phyloP scores from a whole-genome alignment of 2,329 filamentous ascomycete genomes.

The Arthroderma uncinatum region DNA sequence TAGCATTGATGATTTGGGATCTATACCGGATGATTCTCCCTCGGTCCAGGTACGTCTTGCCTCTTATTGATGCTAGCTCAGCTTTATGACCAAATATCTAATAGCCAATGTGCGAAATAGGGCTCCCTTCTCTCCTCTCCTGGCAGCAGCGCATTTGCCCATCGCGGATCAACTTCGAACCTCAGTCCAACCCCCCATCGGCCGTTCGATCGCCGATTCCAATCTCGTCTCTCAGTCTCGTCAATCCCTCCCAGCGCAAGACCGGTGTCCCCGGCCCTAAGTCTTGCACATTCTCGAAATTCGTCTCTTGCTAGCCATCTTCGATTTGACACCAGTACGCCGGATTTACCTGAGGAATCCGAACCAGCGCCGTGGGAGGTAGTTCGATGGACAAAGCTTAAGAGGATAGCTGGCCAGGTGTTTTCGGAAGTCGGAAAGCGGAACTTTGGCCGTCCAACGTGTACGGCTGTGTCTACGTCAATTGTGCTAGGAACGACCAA shows the following conservation, averaged over 20 bases:
- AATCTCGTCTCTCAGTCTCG: constrained; percentile 62
- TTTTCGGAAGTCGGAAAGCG: constrained; percentile 88
- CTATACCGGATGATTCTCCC: constrained; percentile 71
- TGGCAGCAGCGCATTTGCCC: constrained; percentile 62
- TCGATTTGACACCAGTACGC: constrained; percentile 40
- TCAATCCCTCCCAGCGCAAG: constrained; percentile 52
- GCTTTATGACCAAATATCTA: constrained; percentile 3
- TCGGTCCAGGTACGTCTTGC: constrained; percentile 58
- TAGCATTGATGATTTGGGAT: constrained; percentile 53
- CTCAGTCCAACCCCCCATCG: constrained; percentile 70
- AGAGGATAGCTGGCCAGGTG: constrained; percentile 75
- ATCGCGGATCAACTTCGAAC: constrained; percentile 51
- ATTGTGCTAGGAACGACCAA: constrained; percentile 91
- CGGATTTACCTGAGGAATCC: constrained; percentile 59
- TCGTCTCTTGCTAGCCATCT: constrained; percentile 66
- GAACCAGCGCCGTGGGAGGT: constrained; percentile 88
- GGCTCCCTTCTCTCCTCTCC: constrained; percentile 49
- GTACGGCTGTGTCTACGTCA: constrained; percentile 72
- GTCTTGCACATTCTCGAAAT: constrained; percentile 66
- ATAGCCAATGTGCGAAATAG: constrained; percentile 24
- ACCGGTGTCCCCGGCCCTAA: constrained; percentile 63
- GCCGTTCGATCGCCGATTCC: constrained; percentile 90
- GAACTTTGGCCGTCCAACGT: constrained; percentile 85
- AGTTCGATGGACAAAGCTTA: constrained; percentile 86
- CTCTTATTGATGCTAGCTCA: not conserved